Evolutionary conservation across 1,139 yeast species (phyloP).

Genomic region (Saccharomycopsis phalli): DNA sequence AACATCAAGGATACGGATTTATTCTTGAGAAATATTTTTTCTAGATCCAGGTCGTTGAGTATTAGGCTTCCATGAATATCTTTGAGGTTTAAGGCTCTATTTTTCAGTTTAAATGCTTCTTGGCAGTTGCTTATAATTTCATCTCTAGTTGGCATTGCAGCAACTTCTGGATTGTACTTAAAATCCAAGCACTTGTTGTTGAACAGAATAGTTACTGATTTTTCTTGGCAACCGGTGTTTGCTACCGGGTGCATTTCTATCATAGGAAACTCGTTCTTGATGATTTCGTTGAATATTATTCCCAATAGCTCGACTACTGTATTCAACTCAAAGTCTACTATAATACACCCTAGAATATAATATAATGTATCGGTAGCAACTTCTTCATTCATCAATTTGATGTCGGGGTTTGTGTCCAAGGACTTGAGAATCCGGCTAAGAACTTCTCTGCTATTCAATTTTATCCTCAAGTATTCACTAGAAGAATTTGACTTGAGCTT

Average conservation of each 20-base stretch:
- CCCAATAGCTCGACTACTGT: slow-evolving; percentile 50
- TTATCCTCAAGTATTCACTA: slow-evolving; percentile 46
- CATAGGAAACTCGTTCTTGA: slow-evolving; percentile 59
- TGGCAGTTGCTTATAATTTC: slow-evolving; percentile 67
- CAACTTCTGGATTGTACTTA: slow-evolving; percentile 46
- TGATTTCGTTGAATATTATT: slow-evolving; percentile 54
- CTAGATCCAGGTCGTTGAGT: slow-evolving; percentile 14
- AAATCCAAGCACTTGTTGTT: slow-evolving; percentile 40
- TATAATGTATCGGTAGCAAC: slow-evolving; percentile 44
- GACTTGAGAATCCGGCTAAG: slow-evolving; percentile 43
- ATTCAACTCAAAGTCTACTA: slow-evolving; percentile 77
- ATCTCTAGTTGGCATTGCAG: slow-evolving; percentile 59
- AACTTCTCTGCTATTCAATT: slow-evolving; percentile 37
- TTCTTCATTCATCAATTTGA: slow-evolving; percentile 34
- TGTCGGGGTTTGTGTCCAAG: slow-evolving; percentile 34
- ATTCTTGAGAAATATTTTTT: slow-evolving; percentile 7
- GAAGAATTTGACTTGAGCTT: slow-evolving; percentile 33
- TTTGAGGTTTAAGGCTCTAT: slow-evolving; percentile 3
- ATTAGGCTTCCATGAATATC: slow-evolving; percentile 3
- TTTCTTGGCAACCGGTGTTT: too few relatives aligned
- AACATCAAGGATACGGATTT: slow-evolving; percentile 7
- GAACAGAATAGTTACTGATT: slow-evolving; percentile 39
- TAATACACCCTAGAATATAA: slow-evolving; percentile 58
- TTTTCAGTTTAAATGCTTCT: slow-evolving; percentile 49
- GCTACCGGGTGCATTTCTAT: slow-evolving; percentile 34